phyloP scores from a whole-genome alignment of 768 basidiomycete species.

The Tubosaeta sp. region DNA sequence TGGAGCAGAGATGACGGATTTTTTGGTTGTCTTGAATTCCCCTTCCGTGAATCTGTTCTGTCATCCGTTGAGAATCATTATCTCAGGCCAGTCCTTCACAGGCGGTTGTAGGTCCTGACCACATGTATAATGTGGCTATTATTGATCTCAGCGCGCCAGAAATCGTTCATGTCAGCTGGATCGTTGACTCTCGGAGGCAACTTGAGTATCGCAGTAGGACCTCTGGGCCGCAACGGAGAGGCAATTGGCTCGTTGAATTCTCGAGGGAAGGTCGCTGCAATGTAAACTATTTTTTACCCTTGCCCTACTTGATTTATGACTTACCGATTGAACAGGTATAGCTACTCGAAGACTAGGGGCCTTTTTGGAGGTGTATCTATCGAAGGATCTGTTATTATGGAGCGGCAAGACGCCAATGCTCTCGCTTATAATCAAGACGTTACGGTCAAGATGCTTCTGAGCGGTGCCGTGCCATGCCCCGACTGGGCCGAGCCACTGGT shows the following conservation, averaged over 20 bases:
- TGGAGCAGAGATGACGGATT: conserved; percentile 88
- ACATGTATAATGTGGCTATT: background rate
- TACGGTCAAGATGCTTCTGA: conserved; percentile 74
- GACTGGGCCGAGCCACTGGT: conserved; percentile 76
- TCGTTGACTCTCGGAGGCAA: conserved; percentile 89
- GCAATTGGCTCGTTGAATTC: conserved; percentile 79
- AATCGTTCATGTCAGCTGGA: conserved; percentile 92
- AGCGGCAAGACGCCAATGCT: conserved; percentile 89
- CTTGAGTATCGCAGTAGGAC: conserved; percentile 84
- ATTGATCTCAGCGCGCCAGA: conserved; percentile 35
- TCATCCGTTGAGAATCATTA: conserved; percentile 3
- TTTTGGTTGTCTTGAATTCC: conserved; percentile 85
- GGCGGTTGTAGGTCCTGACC: conserved; percentile 53
- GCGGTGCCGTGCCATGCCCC: conserved; percentile 69
- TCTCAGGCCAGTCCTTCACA: conserved; percentile 22
- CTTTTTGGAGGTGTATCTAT: conserved; percentile 89
- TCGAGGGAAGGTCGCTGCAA: conserved; percentile 85
- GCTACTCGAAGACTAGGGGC: conserved; percentile 88
- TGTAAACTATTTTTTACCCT: conserved; percentile 45
- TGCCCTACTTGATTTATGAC: background rate
- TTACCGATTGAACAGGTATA: conserved; percentile 52
- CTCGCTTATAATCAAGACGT: conserved; percentile 75
- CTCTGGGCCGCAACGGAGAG: conserved; percentile 91
- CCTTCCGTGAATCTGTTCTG: conserved; percentile 48
- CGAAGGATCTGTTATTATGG: conserved; percentile 88